Evolutionary conservation across 306 rosid species (phyloP), one percentile per base, ranked within the genome.

Genomic region (Malus asiatica): DNA sequence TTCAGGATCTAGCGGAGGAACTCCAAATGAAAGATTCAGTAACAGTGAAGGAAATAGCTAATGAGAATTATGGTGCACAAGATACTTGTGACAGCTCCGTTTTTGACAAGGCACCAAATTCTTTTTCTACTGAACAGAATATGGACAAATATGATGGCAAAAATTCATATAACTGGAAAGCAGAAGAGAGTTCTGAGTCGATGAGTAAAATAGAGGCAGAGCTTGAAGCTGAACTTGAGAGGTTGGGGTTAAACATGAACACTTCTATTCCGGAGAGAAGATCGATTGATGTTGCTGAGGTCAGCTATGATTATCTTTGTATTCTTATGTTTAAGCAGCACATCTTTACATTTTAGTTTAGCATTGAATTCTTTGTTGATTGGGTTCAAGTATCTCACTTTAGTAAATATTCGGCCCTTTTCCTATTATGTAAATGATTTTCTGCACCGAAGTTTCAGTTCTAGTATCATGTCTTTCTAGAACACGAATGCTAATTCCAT

Each of bases 181-280:
- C 84, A 74, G 94, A 82, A 61, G 83, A 83, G 73, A 80, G 79
- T 80, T 87, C 88, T n/a, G 93, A 86, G 44, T 80, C 87, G 38
- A 83, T 89, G 80, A 92, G 96, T 83, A 89, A 90, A 89, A 95
- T 95, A 76, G 98, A 92, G 80, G 98, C 97, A 42, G 98, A 95
- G 84, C 98, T 95, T 83, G 98, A 95, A 89, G 98, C 93, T 63
- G 98, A 95, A 88, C 92, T 95, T 22, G 93, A 89, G 92, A 90
- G 92, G 72, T 69, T 95, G 83, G 97, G 92, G 71, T 68, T 95
- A 77, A 87, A 87, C 83, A 85, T 87, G 82, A 86, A 81, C 81
- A 71, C 84, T 20, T 84, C 90, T 61, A 83, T 83, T 81, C 52
- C 84, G 46, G 82, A 87, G 42, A 70, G 83, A 79, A 83, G 83